A percentile compares a stretch with the other conserved stretches of the same genome.
Evolutionary conservation across 331 rosid species (phyloP).

Genomic region (Quercus tomentella): DNA sequence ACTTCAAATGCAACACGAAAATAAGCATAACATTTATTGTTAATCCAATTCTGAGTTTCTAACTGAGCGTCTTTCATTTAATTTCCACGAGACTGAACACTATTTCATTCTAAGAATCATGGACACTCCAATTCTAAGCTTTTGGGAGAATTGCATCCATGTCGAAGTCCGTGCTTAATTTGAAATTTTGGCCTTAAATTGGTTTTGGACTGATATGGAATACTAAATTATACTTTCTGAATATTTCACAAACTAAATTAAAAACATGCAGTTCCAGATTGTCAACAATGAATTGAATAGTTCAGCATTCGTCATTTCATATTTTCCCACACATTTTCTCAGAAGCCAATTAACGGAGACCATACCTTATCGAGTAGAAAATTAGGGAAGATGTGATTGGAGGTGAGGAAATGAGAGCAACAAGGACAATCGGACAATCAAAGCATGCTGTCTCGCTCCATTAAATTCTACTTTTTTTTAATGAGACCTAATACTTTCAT

Average conservation of each 20-base stretch:
- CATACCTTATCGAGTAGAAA: constrained; percentile 76
- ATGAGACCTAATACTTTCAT: no score
- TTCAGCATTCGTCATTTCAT: not conserved
- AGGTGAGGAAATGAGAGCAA: constrained; percentile 74
- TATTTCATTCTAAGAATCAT: no score
- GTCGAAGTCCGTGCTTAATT: no score
- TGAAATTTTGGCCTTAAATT: no score
- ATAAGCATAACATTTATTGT: not conserved
- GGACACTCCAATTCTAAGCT: no score
- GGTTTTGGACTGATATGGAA: no score
- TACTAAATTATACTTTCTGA: no score
- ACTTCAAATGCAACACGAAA: not conserved
- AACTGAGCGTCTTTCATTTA: not conserved
- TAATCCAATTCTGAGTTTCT: not conserved
- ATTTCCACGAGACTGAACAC: no score
- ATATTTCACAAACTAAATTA: no score
- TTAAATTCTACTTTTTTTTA: no score
- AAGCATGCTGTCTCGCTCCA: no score
- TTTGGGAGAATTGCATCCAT: no score
- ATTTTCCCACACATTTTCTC: not conserved
- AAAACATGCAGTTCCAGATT: not conserved
- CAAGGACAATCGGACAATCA: constrained; percentile 80
- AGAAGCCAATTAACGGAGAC: not conserved
- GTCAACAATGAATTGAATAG: not conserved
- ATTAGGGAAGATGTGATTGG: constrained; percentile 71